Evolutionary conservation across 441 rosid genomes (phyloP), one percentile per base, ranked within the genome.

Genomic region (Populus hybrid): DNA sequence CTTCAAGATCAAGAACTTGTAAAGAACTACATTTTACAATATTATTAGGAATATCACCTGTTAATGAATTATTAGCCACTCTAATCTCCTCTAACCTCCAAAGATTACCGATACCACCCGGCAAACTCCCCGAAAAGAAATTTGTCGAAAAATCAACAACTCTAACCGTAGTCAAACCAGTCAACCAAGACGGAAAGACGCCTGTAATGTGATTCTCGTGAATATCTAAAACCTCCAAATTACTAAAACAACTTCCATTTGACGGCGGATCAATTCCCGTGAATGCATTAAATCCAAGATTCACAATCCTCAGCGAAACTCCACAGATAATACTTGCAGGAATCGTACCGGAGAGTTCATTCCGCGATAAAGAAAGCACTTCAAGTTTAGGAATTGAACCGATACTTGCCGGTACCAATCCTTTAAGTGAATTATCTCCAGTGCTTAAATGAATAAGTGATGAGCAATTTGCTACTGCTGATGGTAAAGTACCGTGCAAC

Each of bases 391-490:
- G 97, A 24, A 96, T 86, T 64, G 86, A 83, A 7, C 94, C 98
- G 16, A 88, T 87, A 26, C 94, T 92, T 11, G 97, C 84, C 23
- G 98, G 98, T 8, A 96, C 79, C 67, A 92, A 87, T 30, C 99
- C 98, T 46, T 90, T 83, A 71, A 96, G 90, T 42, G 84, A 75
- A 77, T 96, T 94, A 70, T 86, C 93, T 64, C 89, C 84, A 1
- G 88, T 95, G 76, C 98, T 94, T 69, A 96, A 82, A 73, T 94
- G 99, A 23, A 90, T 85, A 10, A 96, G 89, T 32, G 98, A 92
- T 23, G 97, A 92, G 69, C 97, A 91, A 79, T 94, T 96, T 0
- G 93, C 89, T 9, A 96, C 72, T 2, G 93, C 94, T 0, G 98
- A 92, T 4, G 99, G 98, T 63, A 96, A 64, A 67, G 99, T 92